Base-by-base conservation (phyloP, 495 filamentous ascomycete species). In the Rhizodiscina lignyota region DNA sequence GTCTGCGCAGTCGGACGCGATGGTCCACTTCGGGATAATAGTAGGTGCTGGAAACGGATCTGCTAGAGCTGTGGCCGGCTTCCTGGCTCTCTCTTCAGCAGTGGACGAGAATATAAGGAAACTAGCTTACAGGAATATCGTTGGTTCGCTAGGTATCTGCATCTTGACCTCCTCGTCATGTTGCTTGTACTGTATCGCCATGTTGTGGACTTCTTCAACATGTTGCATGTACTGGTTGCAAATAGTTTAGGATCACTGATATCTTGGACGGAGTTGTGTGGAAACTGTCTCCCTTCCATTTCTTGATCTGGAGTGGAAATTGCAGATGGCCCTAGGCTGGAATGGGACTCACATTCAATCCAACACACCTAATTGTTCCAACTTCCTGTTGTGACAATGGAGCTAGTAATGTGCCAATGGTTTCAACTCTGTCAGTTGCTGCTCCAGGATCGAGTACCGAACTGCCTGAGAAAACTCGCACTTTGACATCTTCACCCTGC, bases 331-430 rank as follows among this genome's bases (percentile, higher is more conserved):
- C 24, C 6, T 13, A 27, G 13, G 8, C 8, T 27, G 24, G 13
- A 13, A 13, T 6, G 24, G 13, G 6, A 27, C 24, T 27, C 13
- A 13, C 24, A 30, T 66, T 66, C 27, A 64, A 45, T 3, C 62
- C 62, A 15, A 63, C 45, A 37, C 61, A 63, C 32, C 55, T 44
- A 28, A 63, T 54, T 5, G 38, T 39, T 5, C 10, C 10, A 10
- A 35, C 33, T 8, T 38, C 33, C 5, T 36, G 37, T 27, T 6
- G 8, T 6, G 24, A 6, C 0, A 50, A 21, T 5, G 47, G 47
- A 24, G 34, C 32, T 11, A 50, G 37, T 1, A 50, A 34, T 37
- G 40, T 11, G 10, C 23, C 20, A 10, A 35, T 19, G 17, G 8
- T 17, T 4, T 8, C 33, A 5, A 24, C 21, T 17, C n/a, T 11